A percentile compares a stretch with the other conserved stretches of the same genome.
Conservation (phyloP, 257 asterid species). For the Coffea canephora region DNA sequence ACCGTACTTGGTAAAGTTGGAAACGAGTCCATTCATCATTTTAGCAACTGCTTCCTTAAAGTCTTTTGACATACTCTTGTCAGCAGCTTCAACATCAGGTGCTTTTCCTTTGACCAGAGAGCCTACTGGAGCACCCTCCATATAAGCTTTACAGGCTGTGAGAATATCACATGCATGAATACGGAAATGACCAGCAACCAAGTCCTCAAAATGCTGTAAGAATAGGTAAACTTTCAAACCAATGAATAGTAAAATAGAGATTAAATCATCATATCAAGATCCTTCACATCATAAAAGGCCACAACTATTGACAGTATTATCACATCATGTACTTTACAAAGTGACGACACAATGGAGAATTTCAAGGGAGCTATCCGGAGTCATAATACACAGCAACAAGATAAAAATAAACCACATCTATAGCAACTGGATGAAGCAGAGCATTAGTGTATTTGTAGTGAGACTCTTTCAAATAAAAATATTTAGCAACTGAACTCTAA, state of each 20-base stretch:
- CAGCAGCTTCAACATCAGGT: conserved; percentile 18
- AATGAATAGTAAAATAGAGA: neutral
- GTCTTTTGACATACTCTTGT: conserved; percentile 9
- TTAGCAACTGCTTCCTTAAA: conserved; percentile 31
- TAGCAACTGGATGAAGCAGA: neutral
- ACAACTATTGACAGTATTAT: neutral
- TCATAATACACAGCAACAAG: neutral
- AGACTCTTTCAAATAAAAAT: neutral
- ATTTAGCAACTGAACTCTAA: neutral
- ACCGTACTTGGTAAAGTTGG: conserved; percentile 44
- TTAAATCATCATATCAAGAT: neutral
- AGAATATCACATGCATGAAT: conserved; percentile 37
- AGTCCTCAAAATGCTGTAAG: conserved; percentile 51
- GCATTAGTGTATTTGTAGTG: neutral
- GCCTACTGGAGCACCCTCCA: conserved; percentile 48
- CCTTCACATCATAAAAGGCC: neutral
- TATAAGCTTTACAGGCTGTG: conserved; percentile 47
- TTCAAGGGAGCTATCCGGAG: neutral
- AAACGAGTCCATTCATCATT: conserved; percentile 44
- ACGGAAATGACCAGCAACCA: conserved; percentile 49
- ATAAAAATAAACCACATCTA: neutral
- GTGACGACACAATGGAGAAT: neutral
- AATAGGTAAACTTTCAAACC: conserved; percentile 5
- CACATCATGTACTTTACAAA: neutral
- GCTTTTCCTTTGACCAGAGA: conserved; percentile 36